These are phyloP conservation scores for Aspergillus ostianus DNA, from an alignment of 495 filamentous ascomycete species.

Conservation along the genomic window DNA sequence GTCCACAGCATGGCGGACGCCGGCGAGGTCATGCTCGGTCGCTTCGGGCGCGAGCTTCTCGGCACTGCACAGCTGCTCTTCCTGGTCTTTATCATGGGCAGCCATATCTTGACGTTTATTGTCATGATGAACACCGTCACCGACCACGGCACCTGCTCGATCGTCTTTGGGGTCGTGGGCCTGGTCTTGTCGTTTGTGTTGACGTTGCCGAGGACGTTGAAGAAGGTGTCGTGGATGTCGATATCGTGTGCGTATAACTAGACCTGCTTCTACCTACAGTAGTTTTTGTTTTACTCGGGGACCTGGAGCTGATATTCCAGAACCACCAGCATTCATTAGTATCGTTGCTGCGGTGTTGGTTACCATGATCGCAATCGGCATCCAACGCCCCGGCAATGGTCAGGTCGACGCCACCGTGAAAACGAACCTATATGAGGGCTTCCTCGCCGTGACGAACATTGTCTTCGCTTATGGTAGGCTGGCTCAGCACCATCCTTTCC, in stretches of 20 bases:
- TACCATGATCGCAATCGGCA: slow-evolving; percentile 66
- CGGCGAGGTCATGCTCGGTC: slow-evolving; percentile 62
- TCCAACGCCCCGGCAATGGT: slow-evolving; percentile 31
- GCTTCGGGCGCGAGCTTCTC: slow-evolving; percentile 61
- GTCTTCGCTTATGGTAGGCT: slow-evolving; percentile 45
- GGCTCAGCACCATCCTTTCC: background rate
- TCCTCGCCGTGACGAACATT: slow-evolving; percentile 46
- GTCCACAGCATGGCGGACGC: slow-evolving; percentile 73
- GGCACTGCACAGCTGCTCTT: slow-evolving; percentile 63
- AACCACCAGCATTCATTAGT: slow-evolving; percentile 27
- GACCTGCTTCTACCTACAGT: too few relatives aligned
- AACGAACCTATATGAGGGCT: slow-evolving; percentile 37
- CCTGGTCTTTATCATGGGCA: slow-evolving; percentile 73
- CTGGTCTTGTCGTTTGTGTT: slow-evolving; percentile 61
- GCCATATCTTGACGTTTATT: slow-evolving; percentile 73
- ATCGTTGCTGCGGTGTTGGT: slow-evolving; percentile 68
- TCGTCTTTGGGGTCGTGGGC: slow-evolving; percentile 69
- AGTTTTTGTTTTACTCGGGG: slow-evolving; percentile 48
- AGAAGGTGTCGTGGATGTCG: slow-evolving; percentile 62
- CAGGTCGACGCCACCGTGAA: slow-evolving; percentile 26
- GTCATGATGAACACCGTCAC: slow-evolving; percentile 73
- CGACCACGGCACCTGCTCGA: slow-evolving; percentile 63
- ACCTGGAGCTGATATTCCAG: background rate
- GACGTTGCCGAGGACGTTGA: slow-evolving; percentile 65
- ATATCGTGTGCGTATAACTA: slow-evolving; percentile 54